These are phyloP conservation scores for Dactylonectria estremocensis DNA, from an alignment of 2,329 filamentous ascomycete genomes.

Conservation along the genomic window DNA sequence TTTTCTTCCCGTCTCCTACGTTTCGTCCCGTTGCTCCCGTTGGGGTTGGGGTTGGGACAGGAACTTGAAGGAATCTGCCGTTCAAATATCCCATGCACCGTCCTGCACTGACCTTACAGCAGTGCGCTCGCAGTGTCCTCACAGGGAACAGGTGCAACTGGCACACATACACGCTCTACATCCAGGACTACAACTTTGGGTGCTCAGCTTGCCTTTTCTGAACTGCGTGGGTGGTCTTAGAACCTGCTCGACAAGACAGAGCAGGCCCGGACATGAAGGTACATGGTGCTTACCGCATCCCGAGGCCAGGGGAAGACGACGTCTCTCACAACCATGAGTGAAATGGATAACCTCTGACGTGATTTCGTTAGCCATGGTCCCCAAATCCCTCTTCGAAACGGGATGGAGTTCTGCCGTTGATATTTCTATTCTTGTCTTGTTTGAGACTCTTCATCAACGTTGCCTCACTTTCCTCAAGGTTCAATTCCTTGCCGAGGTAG, in stretches of 20 bases:
- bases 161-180: background rate
- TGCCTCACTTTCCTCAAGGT: background rate
- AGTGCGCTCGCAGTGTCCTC: background rate
- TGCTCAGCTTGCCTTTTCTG: background rate
- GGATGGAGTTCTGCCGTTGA: background rate
- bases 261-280: background rate
- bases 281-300: constrained; percentile 2
- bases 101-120: background rate
- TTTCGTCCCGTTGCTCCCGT: constrained; percentile 46
- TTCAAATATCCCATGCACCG: constrained; percentile 1
- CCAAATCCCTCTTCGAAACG: background rate
- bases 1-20: constrained; percentile 34
- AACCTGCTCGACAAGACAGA: background rate
- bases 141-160: constrained; percentile 5
- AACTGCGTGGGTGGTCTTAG: background rate
- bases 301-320: constrained; percentile 9
- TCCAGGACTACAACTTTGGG: background rate
- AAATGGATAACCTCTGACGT: background rate
- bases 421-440: background rate
- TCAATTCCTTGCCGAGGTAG: constrained; percentile 4
- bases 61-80: constrained; percentile 7
- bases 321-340: background rate
- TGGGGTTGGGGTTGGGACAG: constrained; percentile 14
- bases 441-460: background rate
- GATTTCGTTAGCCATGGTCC: background rate